phyloP scores from a whole-genome alignment of 345 rosid genomes.

The Gossypium sturtianum region DNA sequence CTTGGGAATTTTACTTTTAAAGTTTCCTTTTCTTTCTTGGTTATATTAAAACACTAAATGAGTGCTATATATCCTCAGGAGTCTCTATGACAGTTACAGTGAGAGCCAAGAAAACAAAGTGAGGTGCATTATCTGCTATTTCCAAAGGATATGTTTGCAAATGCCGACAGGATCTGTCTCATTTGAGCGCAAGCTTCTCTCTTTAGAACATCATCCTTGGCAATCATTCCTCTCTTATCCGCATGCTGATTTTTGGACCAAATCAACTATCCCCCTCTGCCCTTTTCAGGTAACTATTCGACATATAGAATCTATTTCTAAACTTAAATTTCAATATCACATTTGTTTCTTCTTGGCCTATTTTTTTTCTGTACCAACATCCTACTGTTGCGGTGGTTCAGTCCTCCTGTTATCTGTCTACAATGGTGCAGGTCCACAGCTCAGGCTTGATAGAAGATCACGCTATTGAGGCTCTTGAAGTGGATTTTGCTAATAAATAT shows the following conservation, averaged over 20 bases:
- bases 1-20: neutral
- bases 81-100: constrained; percentile 51
- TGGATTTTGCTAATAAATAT: constrained; percentile 88
- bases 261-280: constrained; percentile 58
- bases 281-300: constrained; percentile 54
- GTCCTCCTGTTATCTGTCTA: neutral
- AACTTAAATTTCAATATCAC: neutral
- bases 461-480: constrained; percentile 51
- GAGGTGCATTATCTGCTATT: constrained; percentile 73
- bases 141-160: constrained; percentile 56
- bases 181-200: constrained; percentile 83
- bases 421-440: constrained; percentile 38
- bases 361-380: neutral
- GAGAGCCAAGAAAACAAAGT: constrained; percentile 69
- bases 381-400: neutral
- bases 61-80: constrained; percentile 37
- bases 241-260: constrained; percentile 58
- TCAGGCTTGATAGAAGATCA: constrained; percentile 82
- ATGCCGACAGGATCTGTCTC: constrained; percentile 66
- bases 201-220: constrained; percentile 28
- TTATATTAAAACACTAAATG: neutral
- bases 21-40: constrained; percentile 5
- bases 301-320: neutral
- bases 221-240: constrained; percentile 32
- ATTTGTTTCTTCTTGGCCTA: neutral